phyloP scores from a whole-genome alignment of 2,329 filamentous ascomycete species.

The Beauveria medogensis region DNA sequence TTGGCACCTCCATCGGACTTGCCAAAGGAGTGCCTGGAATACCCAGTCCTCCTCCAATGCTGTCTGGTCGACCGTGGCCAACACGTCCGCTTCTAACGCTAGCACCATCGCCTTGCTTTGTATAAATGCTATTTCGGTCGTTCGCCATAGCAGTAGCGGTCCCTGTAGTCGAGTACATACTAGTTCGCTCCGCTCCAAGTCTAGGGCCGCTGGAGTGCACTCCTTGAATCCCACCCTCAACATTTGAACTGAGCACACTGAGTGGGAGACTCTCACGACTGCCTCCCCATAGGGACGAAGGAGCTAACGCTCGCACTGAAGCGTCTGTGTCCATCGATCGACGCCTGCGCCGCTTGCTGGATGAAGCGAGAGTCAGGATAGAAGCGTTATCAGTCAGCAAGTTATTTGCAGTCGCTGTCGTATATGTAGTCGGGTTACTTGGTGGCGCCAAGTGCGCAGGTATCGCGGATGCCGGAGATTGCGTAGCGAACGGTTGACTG shows the following conservation, averaged over 20 bases:
- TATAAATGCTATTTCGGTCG: constrained; percentile 77
- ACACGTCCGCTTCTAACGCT: constrained; percentile 71
- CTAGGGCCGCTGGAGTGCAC: constrained; percentile 43
- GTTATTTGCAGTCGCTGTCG: constrained; percentile 72
- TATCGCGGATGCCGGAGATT: constrained; percentile 61
- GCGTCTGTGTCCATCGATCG: constrained; percentile 80
- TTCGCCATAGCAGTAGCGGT: constrained; percentile 57
- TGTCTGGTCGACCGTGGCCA: constrained; percentile 74
- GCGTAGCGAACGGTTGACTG: constrained; percentile 56
- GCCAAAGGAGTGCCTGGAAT: constrained; percentile 54
- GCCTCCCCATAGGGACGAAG: constrained; percentile 73
- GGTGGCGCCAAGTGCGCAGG: constrained; percentile 58
- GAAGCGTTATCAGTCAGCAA: constrained; percentile 79
- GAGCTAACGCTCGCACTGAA: constrained; percentile 75
- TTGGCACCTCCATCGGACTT: constrained; percentile 41
- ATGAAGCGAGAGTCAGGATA: constrained; percentile 76
- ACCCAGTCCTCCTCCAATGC: constrained; percentile 68
- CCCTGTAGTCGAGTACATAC: constrained; percentile 72
- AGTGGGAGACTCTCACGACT: constrained; percentile 73
- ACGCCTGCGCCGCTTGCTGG: constrained; percentile 67
- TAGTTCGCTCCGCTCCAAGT: constrained; percentile 56
- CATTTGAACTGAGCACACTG: constrained; percentile 66
- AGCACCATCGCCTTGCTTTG: constrained; percentile 60
- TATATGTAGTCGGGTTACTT: constrained; percentile 62
- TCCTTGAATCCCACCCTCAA: constrained; percentile 45